Conservation (phyloP, 2,329 filamentous ascomycete genomes). For the Biscogniauxia marginata region DNA sequence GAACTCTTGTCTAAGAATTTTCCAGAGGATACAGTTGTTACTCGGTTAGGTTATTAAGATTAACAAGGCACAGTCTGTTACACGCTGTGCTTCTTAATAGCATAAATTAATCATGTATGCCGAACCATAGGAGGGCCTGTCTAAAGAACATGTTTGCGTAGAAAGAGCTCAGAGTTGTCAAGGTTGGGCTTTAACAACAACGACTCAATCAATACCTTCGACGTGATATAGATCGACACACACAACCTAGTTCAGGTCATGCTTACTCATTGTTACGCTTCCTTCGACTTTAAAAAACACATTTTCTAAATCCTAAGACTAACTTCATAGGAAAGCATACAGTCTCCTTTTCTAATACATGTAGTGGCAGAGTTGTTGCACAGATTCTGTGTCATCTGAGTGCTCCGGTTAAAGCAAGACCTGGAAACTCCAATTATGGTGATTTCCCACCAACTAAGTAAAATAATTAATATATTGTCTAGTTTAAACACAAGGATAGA, state of each 20-base stretch:
- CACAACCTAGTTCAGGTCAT: too few relatives aligned
- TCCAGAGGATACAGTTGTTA: not conserved
- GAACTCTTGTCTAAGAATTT: not conserved
- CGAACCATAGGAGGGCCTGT: not conserved
- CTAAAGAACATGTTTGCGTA: not conserved
- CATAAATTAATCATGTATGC: not conserved
- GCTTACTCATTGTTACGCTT: not conserved
- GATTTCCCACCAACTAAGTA: not conserved
- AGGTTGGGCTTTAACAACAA: not conserved
- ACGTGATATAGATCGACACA: too few relatives aligned
- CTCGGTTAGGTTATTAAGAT: not conserved
- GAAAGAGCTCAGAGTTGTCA: not conserved
- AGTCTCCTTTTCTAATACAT: not conserved
- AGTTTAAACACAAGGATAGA: not conserved
- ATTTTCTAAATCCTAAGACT: not conserved
- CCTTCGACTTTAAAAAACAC: not conserved
- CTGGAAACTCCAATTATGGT: not conserved
- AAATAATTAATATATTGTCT: not conserved
- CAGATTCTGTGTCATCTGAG: not conserved
- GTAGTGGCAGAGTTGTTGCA: not conserved
- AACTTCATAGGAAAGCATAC: not conserved
- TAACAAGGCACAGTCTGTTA: not conserved
- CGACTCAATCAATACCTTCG: not conserved
- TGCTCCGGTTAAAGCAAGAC: not conserved
- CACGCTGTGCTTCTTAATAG: not conserved